These are phyloP conservation scores for Citrullus mucosospermus DNA, from an alignment of 306 rosid species.

Conservation along the genomic window DNA sequence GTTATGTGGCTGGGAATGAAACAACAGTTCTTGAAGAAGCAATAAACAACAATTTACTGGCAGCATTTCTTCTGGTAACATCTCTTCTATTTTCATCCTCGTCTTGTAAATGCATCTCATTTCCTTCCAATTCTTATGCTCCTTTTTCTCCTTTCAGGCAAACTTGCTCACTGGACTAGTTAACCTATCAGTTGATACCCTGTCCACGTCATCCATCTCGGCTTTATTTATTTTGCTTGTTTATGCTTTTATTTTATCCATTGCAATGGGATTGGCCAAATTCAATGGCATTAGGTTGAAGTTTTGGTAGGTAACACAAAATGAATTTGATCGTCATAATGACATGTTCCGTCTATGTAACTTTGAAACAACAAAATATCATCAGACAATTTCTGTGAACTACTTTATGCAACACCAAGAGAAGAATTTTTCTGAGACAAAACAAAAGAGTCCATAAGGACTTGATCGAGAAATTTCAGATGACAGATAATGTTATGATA, in stretches of 20 bases:
- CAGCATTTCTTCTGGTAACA: slow-evolving; percentile 13
- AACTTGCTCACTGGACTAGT: slow-evolving; percentile 13
- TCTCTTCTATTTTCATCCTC: neutral
- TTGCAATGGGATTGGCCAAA: neutral
- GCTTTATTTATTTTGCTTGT: slow-evolving; percentile 6
- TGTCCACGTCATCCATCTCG: slow-evolving; percentile 1
- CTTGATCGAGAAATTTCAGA: neutral
- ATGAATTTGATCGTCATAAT: neutral
- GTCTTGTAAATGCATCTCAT: neutral
- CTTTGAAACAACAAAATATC: neutral
- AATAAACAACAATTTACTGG: slow-evolving; percentile 6
- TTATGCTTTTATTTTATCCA: slow-evolving; percentile 7
- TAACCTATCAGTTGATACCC: slow-evolving; percentile 7
- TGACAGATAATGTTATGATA: neutral
- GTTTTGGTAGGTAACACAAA: slow-evolving; percentile 10
- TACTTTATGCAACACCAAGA: neutral
- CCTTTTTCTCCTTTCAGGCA: slow-evolving; percentile 7
- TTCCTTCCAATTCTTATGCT: neutral
- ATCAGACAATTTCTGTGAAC: neutral
- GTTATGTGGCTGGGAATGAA: slow-evolving; percentile 2
- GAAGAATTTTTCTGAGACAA: neutral
- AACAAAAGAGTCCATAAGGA: neutral
- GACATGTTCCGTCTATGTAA: neutral
- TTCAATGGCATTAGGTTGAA: slow-evolving; percentile 8
- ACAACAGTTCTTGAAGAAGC: slow-evolving; percentile 9